Evolutionary conservation across 306 rosid genomes (phyloP), one percentile per base, ranked within the genome.

Genomic region (Vachellia pachyceras): DNA sequence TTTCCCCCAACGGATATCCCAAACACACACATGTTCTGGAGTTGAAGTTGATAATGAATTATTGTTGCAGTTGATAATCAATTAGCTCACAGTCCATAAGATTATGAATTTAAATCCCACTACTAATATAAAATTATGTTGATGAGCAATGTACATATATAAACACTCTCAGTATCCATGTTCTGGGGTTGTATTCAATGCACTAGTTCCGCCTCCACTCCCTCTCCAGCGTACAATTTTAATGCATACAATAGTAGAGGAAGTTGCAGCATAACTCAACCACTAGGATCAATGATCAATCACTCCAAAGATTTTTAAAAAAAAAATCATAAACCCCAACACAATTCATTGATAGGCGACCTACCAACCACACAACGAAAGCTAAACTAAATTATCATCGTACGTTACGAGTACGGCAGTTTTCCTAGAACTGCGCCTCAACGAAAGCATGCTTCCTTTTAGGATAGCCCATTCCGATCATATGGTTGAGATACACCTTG

Each of bases 381-480:
- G 41, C 41, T 13, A 33, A 33, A 25, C 5, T 25, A 11, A 65
- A 15, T 3, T 1, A 36, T 3, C 10, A 36, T 36, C 23, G 14
- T 33, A 40, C 8, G 5, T 0, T 12, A n/a, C 8, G 11, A 2
- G 5, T 1, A 42, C 73, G 7, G 25, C 74, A 82, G 49, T 70
- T 76, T 64, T 41, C n/a, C 55, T 86, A 86, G 81, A 95, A 95
- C 47, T 84, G 85, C 29, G 99, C 99, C 85, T 95, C 97, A 64
- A 91, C 93, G 60, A 95, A 39, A 73, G 84, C 93, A 83, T 93
- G 98, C 84, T 89, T 91, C 93, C 85, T 91, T 87, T 82, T 91
- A 2, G 98, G 99, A 81, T 86, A 95, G 20, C 99, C 99, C 63
- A 91, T 84, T 36, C 96, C 97, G 42, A 95, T 0, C 68, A 91